Percentiles rank a stretch among this genome's conserved stretches.
phyloP scores from a whole-genome alignment of 2,329 filamentous ascomycete species.

The Penicillium sp. region DNA sequence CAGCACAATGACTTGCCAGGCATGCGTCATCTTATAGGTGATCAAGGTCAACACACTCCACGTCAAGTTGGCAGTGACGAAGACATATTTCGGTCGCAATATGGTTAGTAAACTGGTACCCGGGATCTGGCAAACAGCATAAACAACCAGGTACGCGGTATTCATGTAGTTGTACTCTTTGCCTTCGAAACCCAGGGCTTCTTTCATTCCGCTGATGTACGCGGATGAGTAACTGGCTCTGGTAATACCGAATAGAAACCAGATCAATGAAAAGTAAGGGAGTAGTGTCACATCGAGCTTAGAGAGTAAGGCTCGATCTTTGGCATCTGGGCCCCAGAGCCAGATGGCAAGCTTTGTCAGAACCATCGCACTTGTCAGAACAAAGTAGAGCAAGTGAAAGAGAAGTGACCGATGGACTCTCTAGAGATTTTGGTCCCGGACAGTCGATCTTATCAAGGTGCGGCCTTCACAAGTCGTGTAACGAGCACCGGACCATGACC shows the following conservation, averaged over 20 bases:
- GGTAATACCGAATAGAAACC: constrained; percentile 51
- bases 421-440: neutral
- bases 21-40: constrained; percentile 44
- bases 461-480: neutral
- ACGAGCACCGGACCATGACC: neutral
- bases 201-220: constrained; percentile 47
- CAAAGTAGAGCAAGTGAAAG: neutral
- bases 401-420: neutral
- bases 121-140: constrained; percentile 49
- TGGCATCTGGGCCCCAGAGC: constrained; percentile 14
- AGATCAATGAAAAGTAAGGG: constrained; percentile 50
- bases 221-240: constrained; percentile 47
- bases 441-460: neutral
- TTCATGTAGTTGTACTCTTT: constrained; percentile 47
- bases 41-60: constrained; percentile 49
- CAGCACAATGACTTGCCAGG: constrained; percentile 48
- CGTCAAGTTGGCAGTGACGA: constrained; percentile 45
- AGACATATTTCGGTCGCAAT: constrained; percentile 44
- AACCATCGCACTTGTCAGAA: neutral
- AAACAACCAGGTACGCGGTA: constrained; percentile 39
- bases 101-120: constrained; percentile 44
- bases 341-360: constrained; percentile 10
- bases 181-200: constrained; percentile 39
- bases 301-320: constrained; percentile 28
- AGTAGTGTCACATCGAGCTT: constrained; percentile 47